Evolutionary conservation across 2,329 filamentous ascomycete species (phyloP), one percentile per base, ranked within the genome.

Genomic region (Lasiodiplodia gonubiensis): DNA sequence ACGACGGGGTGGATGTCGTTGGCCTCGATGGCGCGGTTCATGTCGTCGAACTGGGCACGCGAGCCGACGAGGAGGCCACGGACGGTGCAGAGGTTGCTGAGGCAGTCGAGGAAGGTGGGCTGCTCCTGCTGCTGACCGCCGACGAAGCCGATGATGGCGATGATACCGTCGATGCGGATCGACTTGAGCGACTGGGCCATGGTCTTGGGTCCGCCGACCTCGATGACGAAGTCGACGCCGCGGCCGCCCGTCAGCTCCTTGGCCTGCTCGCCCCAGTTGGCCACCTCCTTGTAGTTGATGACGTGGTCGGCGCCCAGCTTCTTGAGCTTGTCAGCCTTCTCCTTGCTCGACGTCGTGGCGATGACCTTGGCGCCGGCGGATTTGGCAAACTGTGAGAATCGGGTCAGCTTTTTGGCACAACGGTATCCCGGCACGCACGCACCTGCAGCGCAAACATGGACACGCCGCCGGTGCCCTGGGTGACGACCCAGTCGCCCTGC

Each of bases 381-480:
- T 67, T 83, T 82, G 35, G 82, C 83, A 68, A 85, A 84, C 69
- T 80, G 64, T 11, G 37, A 11, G 27, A 23, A 11, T 14, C 21
- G 23, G 48, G 55, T 70, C 21, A 68, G 66, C n/a, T 30, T 61
- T 54, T 4, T 16, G 8, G 46, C 14, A 25, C n/a, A 11, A 16
- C 21, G 25, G 42, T n/a, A 27, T 12, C n/a, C 5, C 54, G 42
- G 14, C 21, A n/a, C 1, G 80, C 81, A 1, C 1, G 80, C 70
- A 81, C 80, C 75, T 86, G 89, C n/a, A 91, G 76, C 3, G 85
- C 89, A 68, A 90, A 90, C 68, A 91, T 83, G 69, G 84, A 86
- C 8, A 92, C 89, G 68, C 89, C 89, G 23, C 90, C 89, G 0
- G 89, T 91, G n/a, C 89, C 90, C 77, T 91, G 88, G 1, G 88